Base-by-base conservation (phyloP, 2,329 filamentous ascomycete genomes). In the Cercospora berteroae region DNA sequence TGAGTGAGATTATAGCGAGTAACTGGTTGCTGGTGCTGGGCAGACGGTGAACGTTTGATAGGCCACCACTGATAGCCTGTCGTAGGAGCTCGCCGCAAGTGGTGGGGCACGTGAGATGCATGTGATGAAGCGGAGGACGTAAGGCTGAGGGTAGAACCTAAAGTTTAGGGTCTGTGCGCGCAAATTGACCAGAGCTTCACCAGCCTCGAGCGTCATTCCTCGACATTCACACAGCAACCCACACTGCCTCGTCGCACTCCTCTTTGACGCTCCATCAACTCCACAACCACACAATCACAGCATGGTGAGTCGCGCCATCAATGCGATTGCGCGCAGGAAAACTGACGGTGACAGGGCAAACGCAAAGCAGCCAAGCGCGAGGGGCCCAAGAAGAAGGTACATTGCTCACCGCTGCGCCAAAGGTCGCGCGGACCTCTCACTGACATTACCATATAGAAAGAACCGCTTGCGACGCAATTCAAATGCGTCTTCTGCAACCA, bases 401-500 rank as follows among this genome's bases (percentile, higher is more conserved):
- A n/a, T n/a, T 20, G 61, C 61, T n/a, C 52, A n/a, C 29, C 25
- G 18, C 36, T 33, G 50, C 61, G 61, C 20, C 20, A 9, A 39
- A 33, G 29, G 20, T 7, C 13, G 23, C 56, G 27, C 29, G 20
- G 6, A 13, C 31, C 16, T 8, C 8, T 8, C 0, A 33, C 61
- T 63, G 50, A 63, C 61, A 29, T 33, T 23, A 13, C n/a, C 6
- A 50, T 44, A 57, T 44, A 63, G 61, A 50, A 50, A 89, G 56
- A 70, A 77, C 74, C 76, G 94, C 85, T 95, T 18, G 86, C 90
- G 3, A 94, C 92, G 2, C 87, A 88, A n/a, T 99, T 99, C 80
- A 92, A 94, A 66, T 99, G 95, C 79, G 89, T 99, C 56, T 99
- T 99, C 82, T 99, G 95, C 85, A 98, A 97, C 79, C 94, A 98